Base-by-base conservation (phyloP, 768 basidiomycete species). In the Lentinula guzmanii region DNA sequence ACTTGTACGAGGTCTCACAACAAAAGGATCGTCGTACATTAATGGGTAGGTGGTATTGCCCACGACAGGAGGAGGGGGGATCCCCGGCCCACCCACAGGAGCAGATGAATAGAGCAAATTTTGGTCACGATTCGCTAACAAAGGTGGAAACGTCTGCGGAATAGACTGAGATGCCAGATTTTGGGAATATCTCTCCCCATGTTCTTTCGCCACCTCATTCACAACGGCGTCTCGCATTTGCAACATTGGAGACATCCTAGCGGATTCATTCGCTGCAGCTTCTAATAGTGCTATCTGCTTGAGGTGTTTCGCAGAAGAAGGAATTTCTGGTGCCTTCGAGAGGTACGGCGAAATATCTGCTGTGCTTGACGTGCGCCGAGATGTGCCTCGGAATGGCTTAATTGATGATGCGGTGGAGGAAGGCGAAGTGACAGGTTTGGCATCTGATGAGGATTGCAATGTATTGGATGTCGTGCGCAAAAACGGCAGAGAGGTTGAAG, bases 281-380 rank as follows among this genome's bases (percentile, higher is more conserved):
- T 91, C 89, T 10, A 90, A 75, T 62, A 91, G 75, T 2, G 89
- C 89, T 28, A 88, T 76, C 65, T 86, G 90, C 70, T 85, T 85
- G 71, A 90, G 70, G 61, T 80, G 82, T 69, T 85, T 88, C 13
- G 85, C 80, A 35, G 85, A 84, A 4, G 80, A 74, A 7, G 84
- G 81, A 9, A 84, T 73, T 63, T 82, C 86, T 28, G 74, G 70
- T 6, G 82, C 74, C 58, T 81, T 80, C 9, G 83, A 75, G 56
- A 90, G 73, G 69, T 90, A 90, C 0, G 89, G 87, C 6, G 87
- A 88, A 60, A 89, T 83, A 67, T 89, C 87, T 13, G 86, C 82
- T 21, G 81, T 80, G 41, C 79, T 79, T 41, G 86, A 81, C 50
- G 70, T 71, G 43, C 74, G 76, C 46, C 77, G 76, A 24, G 77